phyloP scores from a whole-genome alignment of 2,329 filamentous ascomycete genomes.

The Bipolaris sorokiniana region DNA sequence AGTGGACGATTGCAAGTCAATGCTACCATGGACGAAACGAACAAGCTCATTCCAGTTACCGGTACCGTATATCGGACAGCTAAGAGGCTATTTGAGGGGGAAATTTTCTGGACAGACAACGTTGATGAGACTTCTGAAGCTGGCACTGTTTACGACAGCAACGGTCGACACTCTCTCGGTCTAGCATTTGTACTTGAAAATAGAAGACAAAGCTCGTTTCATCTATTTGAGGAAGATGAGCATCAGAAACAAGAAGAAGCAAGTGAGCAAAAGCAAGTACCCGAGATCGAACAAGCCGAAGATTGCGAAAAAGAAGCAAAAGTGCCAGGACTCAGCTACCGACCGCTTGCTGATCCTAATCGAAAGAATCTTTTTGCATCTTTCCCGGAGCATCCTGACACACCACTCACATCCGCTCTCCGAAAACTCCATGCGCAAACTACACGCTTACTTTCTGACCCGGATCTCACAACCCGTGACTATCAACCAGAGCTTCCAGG shows the following conservation, averaged over 20 bases:
- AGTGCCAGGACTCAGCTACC: conserved; percentile 1
- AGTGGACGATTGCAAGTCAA: conserved; percentile 49
- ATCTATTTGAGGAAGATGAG: conserved; percentile 15
- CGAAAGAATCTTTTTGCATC: background rate
- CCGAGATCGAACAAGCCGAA: conserved; percentile 4
- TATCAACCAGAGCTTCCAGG: background rate
- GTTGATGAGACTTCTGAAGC: background rate
- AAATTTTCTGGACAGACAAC: conserved; percentile 32
- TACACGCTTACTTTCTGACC: conserved; percentile 3
- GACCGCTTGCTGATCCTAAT: conserved; percentile 10
- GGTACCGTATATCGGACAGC: conserved; percentile 48
- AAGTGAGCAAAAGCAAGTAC: background rate
- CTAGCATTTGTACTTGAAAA: conserved; percentile 26
- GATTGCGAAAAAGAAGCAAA: conserved; percentile 7
- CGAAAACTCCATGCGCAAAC: conserved; percentile 5
- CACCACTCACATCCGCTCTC: conserved; percentile 4
- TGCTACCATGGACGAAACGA: conserved; percentile 37
- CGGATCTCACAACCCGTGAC: background rate
- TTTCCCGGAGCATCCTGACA: conserved; percentile 1
- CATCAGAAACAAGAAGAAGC: background rate
- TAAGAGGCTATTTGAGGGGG: conserved; percentile 47
- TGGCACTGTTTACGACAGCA: conserved; percentile 9
- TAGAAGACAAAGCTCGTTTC: conserved; percentile 18
- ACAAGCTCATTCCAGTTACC: conserved; percentile 30
- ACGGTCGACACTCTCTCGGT: conserved; percentile 30